A percentile compares a stretch with the other conserved stretches of the same genome.
Evolutionary conservation across 495 filamentous ascomycete species (phyloP).

Genomic region (Lichina pygmaea): DNA sequence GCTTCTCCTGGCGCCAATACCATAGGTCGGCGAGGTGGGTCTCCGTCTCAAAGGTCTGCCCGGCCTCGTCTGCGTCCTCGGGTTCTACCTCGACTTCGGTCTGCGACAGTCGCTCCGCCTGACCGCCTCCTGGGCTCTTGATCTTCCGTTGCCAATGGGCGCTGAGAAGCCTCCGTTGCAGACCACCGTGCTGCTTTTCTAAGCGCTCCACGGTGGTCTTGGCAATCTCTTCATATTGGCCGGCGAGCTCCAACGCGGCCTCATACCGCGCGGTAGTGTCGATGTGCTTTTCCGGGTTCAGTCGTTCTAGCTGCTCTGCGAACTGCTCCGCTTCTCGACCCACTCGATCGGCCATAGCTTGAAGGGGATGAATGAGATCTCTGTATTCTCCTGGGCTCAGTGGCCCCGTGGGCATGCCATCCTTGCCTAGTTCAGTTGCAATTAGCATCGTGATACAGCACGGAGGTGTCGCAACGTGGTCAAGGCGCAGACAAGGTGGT

Average conservation of each 20-base stretch:
- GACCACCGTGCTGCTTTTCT: constrained; percentile 5
- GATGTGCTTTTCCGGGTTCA: constrained; percentile 10
- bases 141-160: background rate
- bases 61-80: background rate
- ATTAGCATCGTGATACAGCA: too few species aligned
- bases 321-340: constrained; percentile 37
- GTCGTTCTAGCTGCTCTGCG: constrained; percentile 34
- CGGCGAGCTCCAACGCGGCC: constrained; percentile 9
- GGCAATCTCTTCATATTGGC: constrained; percentile 12
- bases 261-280: constrained; percentile 3
- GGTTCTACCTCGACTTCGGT: background rate
- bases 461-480: too few species aligned
- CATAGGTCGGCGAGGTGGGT: constrained; percentile 18
- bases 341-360: constrained; percentile 29
- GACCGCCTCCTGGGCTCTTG: background rate
- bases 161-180: background rate
- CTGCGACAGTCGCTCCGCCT: background rate
- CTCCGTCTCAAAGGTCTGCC: background rate
- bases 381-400: background rate
- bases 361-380: constrained; percentile 8
- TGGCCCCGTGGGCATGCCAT: background rate
- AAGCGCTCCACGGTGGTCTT: constrained; percentile 11
- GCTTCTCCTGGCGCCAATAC: constrained; percentile 41
- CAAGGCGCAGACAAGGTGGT: too few species aligned
- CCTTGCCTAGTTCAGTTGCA: background rate